Evolutionary conservation across 164 flowering plant species (phyloP), one percentile per base, ranked within the genome.

Genomic region (Platanus orientalis): DNA sequence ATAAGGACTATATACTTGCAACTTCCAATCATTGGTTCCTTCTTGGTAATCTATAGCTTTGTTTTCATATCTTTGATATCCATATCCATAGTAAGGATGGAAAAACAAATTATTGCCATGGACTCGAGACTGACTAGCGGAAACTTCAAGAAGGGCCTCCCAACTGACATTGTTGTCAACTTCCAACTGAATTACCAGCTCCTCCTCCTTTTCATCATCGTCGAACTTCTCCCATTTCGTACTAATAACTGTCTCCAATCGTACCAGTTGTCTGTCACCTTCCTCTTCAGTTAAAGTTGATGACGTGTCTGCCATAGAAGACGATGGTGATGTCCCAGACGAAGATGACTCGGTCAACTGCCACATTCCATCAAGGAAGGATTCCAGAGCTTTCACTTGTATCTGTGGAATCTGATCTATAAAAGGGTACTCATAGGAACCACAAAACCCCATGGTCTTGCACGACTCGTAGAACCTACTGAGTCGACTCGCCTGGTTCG

Each of bases 71-170:
- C 40, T 4, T 42, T n/a, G 30, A 21, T 40, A 24, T 3, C 21
- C 36, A 45, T 48, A 50, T 52, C 63, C 63, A 24, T 34, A 65
- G 44, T 48, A 20, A 10, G 48, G 30, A 39, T 13, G 13, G 19
- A 54, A 57, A 50, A 48, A 14, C 49, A n/a, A 28, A 19, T 34
- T 32, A 10, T 7, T 20, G 36, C 7, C 10, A 25, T 7, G 6
- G 56, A 48, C 23, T 20, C 24, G 48, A 2, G 72, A 4, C 12
- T 21, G 13, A 6, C 55, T 49, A 12, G 69, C 59, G 0, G 85
- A 78, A 47, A 78, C 77, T 53, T 86, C 92, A 11, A 86, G 62
- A 7, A 86, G 66, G 6, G 45, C 74, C 72, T 86, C 89, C 89
- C 92, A 86, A 66, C 63, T 61, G 13, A 52, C 60, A 25, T 71